Evolutionary conservation across 306 rosid genomes (phyloP), one percentile per base, ranked within the genome.

Genomic region (Malus asiatica): DNA sequence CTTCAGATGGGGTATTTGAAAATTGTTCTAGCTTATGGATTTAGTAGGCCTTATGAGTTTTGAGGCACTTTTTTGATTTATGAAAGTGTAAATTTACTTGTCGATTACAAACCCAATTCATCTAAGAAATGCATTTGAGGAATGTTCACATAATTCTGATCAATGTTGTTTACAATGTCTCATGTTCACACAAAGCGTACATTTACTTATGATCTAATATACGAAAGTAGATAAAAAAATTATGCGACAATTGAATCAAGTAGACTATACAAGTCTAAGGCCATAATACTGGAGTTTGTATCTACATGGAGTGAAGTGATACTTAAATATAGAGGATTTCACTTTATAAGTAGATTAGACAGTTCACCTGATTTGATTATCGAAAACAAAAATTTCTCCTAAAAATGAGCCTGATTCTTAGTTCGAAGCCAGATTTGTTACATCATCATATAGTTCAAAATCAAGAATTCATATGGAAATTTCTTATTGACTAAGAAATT

Each of bases 231-330:
- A 48, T 35, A 30, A 35, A 35, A 8, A 15, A 4, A 15, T 0
- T 15, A 4, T 5, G 1, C 3, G 8, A 15, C 7, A 5, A 8
- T 48, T 6, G 20, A 48, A 48, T 15, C 8, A 15, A 0, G 55
- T 5, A 20, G 0, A 48, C 18, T 48, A 15, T 15, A 48, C 16
- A 0, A 48, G 8, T 48, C 3, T 42, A 42, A 2, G 45, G 11
- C 0, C 8, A 1, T 48, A 2, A 48, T 0, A 48, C 1, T 1
- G 0, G 0, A 15, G 3, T 48, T 15, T 48, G 3, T 48, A 5
- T 1, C 4, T 48, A 1, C 3, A 48, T 48, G 3, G 2, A 48
- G 8, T 1, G 0, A 48, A 1, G 0, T 51, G 7, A 4, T 10
- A 44, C 15, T 1, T 44, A 51, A 48, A 15, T 16, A 51, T 5